Base-by-base conservation (phyloP, 2,329 filamentous ascomycete species). In the Penicillium occitanis region DNA sequence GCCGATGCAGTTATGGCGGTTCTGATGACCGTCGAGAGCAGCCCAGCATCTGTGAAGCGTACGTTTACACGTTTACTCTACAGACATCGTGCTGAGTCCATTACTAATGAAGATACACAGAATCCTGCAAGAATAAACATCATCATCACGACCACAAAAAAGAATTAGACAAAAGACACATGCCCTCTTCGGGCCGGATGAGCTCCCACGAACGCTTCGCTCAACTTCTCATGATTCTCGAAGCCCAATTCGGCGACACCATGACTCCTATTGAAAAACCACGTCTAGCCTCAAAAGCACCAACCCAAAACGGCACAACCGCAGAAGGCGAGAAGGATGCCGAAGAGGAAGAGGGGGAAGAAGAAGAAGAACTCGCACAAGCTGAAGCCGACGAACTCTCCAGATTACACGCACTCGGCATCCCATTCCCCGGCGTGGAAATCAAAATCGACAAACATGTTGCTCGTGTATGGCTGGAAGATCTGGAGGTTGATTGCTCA, bases 1-100 rank as follows among this genome's bases (percentile, higher is more conserved):
- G 95, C 95, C n/a, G 95, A 99, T 78, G 93, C 95, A 17, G 91
- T 98, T 64, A 92, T 98, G 84, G 93, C 93, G 0, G 92, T 97
- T 2, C 85, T 99, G 11, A 88, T 97, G 71, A 93, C 91, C 0
- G 91, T 97, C 25, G 95, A 99, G 79, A 96, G 90, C 78, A 96
- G 91, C 63, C 95, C 94, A 5, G 95, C 95, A 14, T 94, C 95
- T 13, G 94, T 99, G 61, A 96, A 95, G 80, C 91, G 92, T 91
- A 84, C 79, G 85, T 33, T 17, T n/a, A 72, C 4, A 84, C 79
- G 85, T 33, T 17, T n/a, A 72, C 4, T 8, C 50, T 66, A 22
- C 19, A 14, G 3, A 6, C 11, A 44, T 30, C 5, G 25, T 22
- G 22, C 1, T 4, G 28, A 57, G 14, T 48, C 5, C 5, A 25